Evolutionary conservation across 2,329 filamentous ascomycete genomes (phyloP), one percentile per base, ranked within the genome.

Genomic region (Claviceps monticola): DNA sequence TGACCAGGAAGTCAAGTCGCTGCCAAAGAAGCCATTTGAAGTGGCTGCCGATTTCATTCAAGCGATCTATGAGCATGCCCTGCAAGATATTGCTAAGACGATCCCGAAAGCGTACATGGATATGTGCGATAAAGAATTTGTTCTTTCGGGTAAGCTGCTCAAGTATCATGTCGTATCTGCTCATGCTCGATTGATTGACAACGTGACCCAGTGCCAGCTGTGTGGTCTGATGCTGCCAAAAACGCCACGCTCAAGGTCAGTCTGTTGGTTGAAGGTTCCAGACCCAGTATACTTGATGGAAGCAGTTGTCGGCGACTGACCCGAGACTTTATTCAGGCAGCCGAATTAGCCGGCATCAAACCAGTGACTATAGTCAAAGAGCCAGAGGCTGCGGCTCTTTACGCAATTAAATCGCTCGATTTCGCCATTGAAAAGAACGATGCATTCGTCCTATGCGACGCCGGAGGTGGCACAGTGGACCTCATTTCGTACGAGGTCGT

Each of bases 211-310:
- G 76, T 80, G 1, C 78, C 78, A 0, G 76, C 77, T 6, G 75
- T 80, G 4, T 81, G 77, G 78, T 75, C 71, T 26, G 74, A 78
- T 42, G 65, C 66, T 6, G 74, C 76, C 29, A 79, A 76, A 49
- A 67, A 75, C 41, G 69, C 69, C 39, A 80, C 75, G 0, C 45
- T 58, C 1, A 39, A 56, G 50, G 58, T 58, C 53, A 41, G 52
- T 50, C 16, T 16, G 6, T 45, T 7, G 2, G 8, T n/a, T n/a
- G n/a, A n/a, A n/a, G n/a, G n/a, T 16, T 46, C 4, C 2, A n/a
- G 14, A 5, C 29, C 16, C 2, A 19, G 7, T 47, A n/a, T 47
- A 16, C 5, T 42, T 11, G 41, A 16, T 14, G 19, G 6, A 47
- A 21, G 29, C 1, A 5, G 4, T 36, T 37, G 8, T 29, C 8